Base-by-base conservation (phyloP, 352 stramenopile species). In the Aphanomyces astaci region DNA sequence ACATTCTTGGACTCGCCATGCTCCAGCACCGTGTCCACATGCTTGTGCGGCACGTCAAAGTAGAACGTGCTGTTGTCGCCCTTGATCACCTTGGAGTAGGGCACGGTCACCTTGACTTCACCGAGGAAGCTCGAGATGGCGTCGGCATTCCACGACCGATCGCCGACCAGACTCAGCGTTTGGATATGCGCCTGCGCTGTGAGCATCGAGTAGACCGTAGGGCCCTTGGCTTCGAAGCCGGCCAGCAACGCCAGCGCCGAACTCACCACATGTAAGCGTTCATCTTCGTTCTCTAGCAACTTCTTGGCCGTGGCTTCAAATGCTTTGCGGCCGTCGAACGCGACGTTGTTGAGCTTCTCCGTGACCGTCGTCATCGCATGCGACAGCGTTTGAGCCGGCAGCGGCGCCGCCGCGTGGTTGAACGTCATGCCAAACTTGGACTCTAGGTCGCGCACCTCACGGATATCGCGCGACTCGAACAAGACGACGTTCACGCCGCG, bases 401-500 rank as follows among this genome's bases (percentile, higher is more conserved):
- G 75, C 33, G 86, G 82, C 0, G 80, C 57, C 3, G 81, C 76
- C 4, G 79, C 68, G 66, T 92, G 84, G 33, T 68, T 55, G 57
- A 92, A 92, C 51, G 75, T 82, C 55, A 90, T 85, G 70, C 90
- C 86, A 78, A 82, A 92, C 33, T 80, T 80, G 71, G 78, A 82
- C 73, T 92, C 79, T 72, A 92, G 87, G 55, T 89, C 81, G 9
- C 81, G 63, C 36, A 94, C 78, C n/a, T 94, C 84, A 54, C 74
- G 53, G 2, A 78, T 64, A 43, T 92, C 82, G 30, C 72, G 75
- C 54, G 78, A 77, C 66, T 94, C 86, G 40, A 91, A 92, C 68
- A 92, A 89, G 46, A 98, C 78, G 32, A 89, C 93, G 76, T 91
- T 92, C 33, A 82, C 89, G 31, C 86, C 86, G 28, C 76, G 84